phyloP scores from a whole-genome alignment of 1,139 yeast species.

The Geotrichum aggregatum region DNA sequence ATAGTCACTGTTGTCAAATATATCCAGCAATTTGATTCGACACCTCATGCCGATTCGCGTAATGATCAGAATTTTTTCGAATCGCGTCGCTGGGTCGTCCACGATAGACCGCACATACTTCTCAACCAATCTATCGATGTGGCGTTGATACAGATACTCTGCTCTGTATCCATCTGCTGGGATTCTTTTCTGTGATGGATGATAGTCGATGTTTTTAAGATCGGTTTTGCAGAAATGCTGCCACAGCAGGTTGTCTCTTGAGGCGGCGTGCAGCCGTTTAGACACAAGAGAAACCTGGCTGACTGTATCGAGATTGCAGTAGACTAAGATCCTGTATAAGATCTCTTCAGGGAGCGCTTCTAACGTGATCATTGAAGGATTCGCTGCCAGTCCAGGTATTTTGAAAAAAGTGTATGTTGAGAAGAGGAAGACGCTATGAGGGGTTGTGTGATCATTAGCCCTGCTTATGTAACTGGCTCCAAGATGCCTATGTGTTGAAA shows the following conservation, averaged over 20 bases:
- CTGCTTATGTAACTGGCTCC: too few relatives aligned
- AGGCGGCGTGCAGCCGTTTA: conserved; percentile 7
- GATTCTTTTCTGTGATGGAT: background rate
- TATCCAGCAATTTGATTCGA: background rate
- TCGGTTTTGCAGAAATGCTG: conserved; percentile 2
- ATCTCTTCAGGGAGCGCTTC: conserved; percentile 14
- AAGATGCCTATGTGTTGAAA: background rate
- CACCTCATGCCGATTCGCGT: conserved; percentile 10
- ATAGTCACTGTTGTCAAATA: background rate
- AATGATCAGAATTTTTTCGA: conserved; percentile 2
- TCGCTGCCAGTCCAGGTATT: too few relatives aligned
- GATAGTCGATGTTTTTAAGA: conserved; percentile 6
- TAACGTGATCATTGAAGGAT: conserved; percentile 3
- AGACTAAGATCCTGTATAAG: conserved; percentile 2
- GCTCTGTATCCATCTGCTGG: conserved; percentile 12
- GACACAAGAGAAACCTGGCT: conserved; percentile 11
- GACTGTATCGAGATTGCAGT: conserved; percentile 4
- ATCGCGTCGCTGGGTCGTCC: conserved; percentile 4
- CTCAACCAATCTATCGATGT: conserved; percentile 3
- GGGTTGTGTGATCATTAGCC: too few relatives aligned
- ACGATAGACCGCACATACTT: background rate
- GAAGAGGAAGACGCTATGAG: too few relatives aligned
- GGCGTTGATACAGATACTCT: conserved; percentile 14
- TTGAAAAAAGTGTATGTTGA: too few relatives aligned
- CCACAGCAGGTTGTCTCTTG: conserved; percentile 16